Evolutionary conservation across 108 stramenopile species (phyloP).

Genomic region (Nitzschia putrida): DNA sequence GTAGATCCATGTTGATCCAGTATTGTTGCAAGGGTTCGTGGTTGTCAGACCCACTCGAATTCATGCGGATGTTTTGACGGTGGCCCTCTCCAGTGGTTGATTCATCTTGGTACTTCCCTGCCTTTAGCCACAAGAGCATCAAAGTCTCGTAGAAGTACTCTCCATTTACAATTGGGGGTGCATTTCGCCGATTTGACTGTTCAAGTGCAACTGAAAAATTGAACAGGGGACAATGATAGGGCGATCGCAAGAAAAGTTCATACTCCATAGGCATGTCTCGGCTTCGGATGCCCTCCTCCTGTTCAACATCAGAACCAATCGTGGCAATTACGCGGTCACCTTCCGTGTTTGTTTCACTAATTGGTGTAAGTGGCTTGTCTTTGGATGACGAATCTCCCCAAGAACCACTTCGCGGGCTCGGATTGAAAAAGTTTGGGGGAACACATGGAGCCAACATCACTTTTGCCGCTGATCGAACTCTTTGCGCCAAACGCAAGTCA

Average conservation of each 20-base stretch:
- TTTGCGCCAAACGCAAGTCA: slow-evolving; percentile 53
- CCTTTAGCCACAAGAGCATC: slow-evolving; percentile 47
- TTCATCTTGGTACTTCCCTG: background rate
- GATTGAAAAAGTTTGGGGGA: slow-evolving; percentile 47
- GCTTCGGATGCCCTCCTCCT: slow-evolving; percentile 41
- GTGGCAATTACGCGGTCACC: slow-evolving; percentile 19
- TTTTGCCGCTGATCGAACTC: slow-evolving; percentile 72
- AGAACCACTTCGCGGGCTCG: slow-evolving; percentile 21
- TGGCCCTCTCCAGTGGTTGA: background rate
- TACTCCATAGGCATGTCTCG: background rate
- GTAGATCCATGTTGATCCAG: slow-evolving; percentile 57
- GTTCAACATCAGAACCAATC: slow-evolving; percentile 66
- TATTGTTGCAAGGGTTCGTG: background rate
- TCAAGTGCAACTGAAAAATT: slow-evolving; percentile 33
- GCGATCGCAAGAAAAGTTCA: slow-evolving; percentile 22
- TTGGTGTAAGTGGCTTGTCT: background rate
- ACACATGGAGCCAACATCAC: slow-evolving; percentile 85
- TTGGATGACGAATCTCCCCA: slow-evolving; percentile 16
- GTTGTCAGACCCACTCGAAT: background rate
- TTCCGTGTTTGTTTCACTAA: background rate
- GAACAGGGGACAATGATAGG: slow-evolving; percentile 21
- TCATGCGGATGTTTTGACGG: background rate
- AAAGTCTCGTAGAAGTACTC: slow-evolving; percentile 55
- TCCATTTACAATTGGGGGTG: slow-evolving; percentile 2
- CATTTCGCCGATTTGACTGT: background rate